A percentile compares a stretch with the other conserved stretches of the same genome.
Evolutionary conservation across 2,329 filamentous ascomycete species (phyloP).

Genomic region (Diplodia sapinea): DNA sequence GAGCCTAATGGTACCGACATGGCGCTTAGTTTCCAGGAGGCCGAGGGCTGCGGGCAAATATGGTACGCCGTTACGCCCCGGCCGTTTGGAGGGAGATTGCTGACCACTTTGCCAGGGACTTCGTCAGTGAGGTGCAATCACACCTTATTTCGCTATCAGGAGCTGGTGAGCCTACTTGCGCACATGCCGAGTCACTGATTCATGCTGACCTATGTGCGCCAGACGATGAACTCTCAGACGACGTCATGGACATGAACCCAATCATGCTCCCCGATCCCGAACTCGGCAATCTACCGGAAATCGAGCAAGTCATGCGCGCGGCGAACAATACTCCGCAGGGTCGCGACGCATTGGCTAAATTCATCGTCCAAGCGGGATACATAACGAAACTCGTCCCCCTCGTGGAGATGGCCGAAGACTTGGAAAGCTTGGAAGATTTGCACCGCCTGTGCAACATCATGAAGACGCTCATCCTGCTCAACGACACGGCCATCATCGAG

Average conservation of each 20-base stretch:
- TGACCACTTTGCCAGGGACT: constrained; percentile 69
- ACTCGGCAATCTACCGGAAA: constrained; percentile 80
- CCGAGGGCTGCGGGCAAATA: constrained; percentile 89
- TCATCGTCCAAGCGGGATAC: constrained; percentile 83
- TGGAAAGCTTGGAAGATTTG: constrained; percentile 84
- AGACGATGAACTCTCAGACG: constrained; percentile 90
- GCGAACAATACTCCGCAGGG: constrained; percentile 76
- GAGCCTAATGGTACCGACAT: constrained; percentile 91
- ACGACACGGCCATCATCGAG: constrained; percentile 94
- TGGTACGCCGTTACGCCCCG: constrained; percentile 65
- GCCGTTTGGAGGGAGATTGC: background rate
- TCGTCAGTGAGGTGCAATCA: constrained; percentile 84
- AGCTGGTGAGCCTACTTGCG: constrained; percentile 60
- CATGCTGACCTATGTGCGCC: constrained; percentile 33
- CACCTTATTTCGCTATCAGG: constrained; percentile 67
- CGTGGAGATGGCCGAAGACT: constrained; percentile 86
- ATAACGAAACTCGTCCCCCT: constrained; percentile 85
- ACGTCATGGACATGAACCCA: constrained; percentile 66
- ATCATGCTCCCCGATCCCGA: constrained; percentile 80
- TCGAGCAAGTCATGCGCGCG: constrained; percentile 82
- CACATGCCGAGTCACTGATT: constrained; percentile 17
- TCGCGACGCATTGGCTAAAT: constrained; percentile 85
- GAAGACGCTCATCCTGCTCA: constrained; percentile 93
- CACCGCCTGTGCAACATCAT: constrained; percentile 96
- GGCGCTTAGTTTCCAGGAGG: constrained; percentile 97